Evolutionary conservation across 2,329 filamentous ascomycete genomes (phyloP).

Genomic region (Neonectria hederae): DNA sequence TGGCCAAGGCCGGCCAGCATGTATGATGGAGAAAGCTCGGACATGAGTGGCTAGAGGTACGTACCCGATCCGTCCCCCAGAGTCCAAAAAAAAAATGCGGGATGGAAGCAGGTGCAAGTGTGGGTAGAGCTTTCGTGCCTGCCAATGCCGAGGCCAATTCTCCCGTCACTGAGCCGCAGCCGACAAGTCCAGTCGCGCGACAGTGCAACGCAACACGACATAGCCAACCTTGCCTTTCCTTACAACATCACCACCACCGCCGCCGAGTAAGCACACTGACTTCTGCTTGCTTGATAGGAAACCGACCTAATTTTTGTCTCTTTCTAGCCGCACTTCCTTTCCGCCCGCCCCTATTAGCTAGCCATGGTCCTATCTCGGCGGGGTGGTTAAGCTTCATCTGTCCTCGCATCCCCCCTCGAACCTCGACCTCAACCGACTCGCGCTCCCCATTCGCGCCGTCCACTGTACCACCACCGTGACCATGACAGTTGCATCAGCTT

Average conservation of each 20-base stretch:
- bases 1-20: neutral
- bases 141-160: constrained; percentile 31
- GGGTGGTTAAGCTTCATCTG: constrained; percentile 27
- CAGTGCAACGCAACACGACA: constrained; percentile 6
- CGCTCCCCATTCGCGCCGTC: constrained; percentile 2
- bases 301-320: neutral
- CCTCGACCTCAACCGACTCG: constrained; percentile 19
- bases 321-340: neutral
- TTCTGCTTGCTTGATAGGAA: neutral
- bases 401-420: constrained; percentile 16
- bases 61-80: constrained; percentile 10
- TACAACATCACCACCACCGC: constrained; percentile 1
- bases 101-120: constrained; percentile 10
- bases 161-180: constrained; percentile 22
- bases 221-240: neutral
- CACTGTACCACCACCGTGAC: constrained; percentile 19
- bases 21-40: constrained; percentile 16
- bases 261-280: neutral
- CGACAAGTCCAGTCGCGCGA: constrained; percentile 28
- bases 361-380: constrained; percentile 23
- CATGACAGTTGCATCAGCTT: constrained; percentile 46
- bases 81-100: constrained; percentile 17
- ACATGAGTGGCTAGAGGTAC: constrained; percentile 9
- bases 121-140: neutral
- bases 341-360: neutral